Base-by-base conservation (phyloP, 208 protist genomes). In the Naegleria lovaniensis region DNA sequence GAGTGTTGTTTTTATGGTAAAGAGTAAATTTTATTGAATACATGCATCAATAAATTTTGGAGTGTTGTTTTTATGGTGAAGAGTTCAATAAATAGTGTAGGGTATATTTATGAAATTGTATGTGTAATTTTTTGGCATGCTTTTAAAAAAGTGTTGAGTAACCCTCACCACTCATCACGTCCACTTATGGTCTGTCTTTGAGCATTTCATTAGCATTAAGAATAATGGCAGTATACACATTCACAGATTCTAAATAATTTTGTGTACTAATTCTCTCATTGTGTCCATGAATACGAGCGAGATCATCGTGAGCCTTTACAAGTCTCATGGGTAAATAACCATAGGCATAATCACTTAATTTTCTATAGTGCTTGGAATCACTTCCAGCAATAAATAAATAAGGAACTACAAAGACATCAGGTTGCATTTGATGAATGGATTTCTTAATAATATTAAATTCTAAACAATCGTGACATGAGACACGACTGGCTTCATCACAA, bases 371-470 rank as follows among this genome's bases (percentile, higher is more conserved):
- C 16, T 36, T 36, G 29, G 25, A 36, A 36, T 79, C 67, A 79
- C 67, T 79, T 15, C 67, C 67, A 79, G 67, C 67, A 79, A 79
- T 79, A 79, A 79, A 79, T 79, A 79, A 79, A 79, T 79, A 79
- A 79, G 67, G 67, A 36, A n/a, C 13, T 36, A 79, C 67, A 36
- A 79, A 36, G 0, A 36, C 67, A 79, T 79, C 67, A 36, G 67
- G 67, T 79, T 79, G 67, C 7, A 79, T 36, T 36, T 79, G 29
- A 79, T 79, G 19, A 36, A 79, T 79, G 25, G 67, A 25, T 79
- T 33, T 79, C 67, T 36, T 79, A 6, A 79, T 33, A 79, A 79
- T 33, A 13, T 79, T n/a, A 79, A 79, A 79, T 33, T 79, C 67
- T 36, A 79, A 19, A 79, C 67, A 79, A 79, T 79, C 67, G 9